Evolutionary conservation across 768 basidiomycete species (phyloP).

Genomic region (Rhodotorula paludigena): DNA sequence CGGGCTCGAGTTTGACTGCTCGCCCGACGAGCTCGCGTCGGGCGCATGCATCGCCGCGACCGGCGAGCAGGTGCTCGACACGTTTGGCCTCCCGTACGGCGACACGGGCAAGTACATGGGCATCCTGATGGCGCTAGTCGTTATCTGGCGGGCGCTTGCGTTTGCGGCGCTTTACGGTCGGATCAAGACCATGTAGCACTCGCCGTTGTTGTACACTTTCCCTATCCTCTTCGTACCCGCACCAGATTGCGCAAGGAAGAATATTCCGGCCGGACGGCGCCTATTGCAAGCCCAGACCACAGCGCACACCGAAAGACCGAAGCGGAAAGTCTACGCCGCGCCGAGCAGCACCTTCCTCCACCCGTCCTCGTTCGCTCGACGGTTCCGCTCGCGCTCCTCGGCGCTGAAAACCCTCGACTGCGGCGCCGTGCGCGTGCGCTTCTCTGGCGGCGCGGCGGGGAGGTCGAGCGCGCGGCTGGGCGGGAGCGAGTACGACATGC

Average conservation of each 20-base stretch:
- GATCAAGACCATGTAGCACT: constrained; percentile 10
- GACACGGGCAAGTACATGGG: constrained; percentile 34
- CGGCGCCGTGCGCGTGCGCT: constrained; percentile 1
- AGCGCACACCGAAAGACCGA: too few relatives aligned
- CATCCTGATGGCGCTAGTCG: constrained; percentile 42
- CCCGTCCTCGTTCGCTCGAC: constrained; percentile 13
- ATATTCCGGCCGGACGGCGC: too few relatives aligned
- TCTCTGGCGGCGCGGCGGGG: not conserved
- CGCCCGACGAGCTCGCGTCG: constrained; percentile 39
- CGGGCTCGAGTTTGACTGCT: constrained; percentile 47
- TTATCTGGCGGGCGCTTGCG: constrained; percentile 44
- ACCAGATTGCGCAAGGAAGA: too few relatives aligned
- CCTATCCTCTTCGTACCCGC: too few relatives aligned
- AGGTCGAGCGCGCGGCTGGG: not conserved
- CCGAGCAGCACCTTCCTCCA: constrained; percentile 27
- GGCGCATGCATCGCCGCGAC: constrained; percentile 48
- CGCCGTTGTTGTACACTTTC: too few relatives aligned
- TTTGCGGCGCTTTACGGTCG: constrained; percentile 34
- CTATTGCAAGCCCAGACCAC: too few relatives aligned
- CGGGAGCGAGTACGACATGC: constrained; percentile 2
- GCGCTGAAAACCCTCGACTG: constrained; percentile 6
- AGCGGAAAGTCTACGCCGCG: constrained; percentile 8
- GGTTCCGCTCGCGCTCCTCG: constrained; percentile 10
- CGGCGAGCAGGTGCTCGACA: constrained; percentile 47
- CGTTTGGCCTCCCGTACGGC: constrained; percentile 41